These are phyloP conservation scores for Macrolepiota dolichaula DNA, from an alignment of 768 basidiomycete genomes.

Conservation along the genomic window DNA sequence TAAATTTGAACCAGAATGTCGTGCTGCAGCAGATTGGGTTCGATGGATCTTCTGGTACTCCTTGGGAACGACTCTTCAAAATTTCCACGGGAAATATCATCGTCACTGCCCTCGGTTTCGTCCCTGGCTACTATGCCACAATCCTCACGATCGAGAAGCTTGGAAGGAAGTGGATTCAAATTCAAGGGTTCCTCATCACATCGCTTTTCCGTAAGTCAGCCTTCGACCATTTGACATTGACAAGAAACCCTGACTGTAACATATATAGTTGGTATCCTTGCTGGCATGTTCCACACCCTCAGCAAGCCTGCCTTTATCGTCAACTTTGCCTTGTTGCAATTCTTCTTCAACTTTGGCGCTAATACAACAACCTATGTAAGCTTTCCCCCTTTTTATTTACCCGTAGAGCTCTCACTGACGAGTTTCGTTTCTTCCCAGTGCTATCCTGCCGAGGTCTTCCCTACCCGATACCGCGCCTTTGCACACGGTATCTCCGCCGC, in stretches of 20 bases:
- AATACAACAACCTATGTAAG: conserved; percentile 59
- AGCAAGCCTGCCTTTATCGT: conserved; percentile 63
- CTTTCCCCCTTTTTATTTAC: neutral
- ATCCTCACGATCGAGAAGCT: conserved; percentile 69
- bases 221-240: neutral
- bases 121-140: conserved; percentile 59
- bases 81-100: conserved; percentile 67
- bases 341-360: conserved; percentile 83
- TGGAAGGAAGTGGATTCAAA: conserved; percentile 73
- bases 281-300: conserved; percentile 57
- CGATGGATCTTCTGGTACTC: conserved; percentile 50
- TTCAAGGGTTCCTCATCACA: conserved; percentile 70
- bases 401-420: neutral
- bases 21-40: conserved; percentile 75
- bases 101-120: conserved; percentile 72
- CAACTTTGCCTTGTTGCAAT: conserved; percentile 70
- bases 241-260: neutral
- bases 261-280: conserved; percentile 58
- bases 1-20: conserved; percentile 69
- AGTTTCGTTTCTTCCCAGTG: conserved; percentile 31
- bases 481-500: conserved; percentile 79
- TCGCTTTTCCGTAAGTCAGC: conserved; percentile 55
- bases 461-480: conserved; percentile 67
- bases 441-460: conserved; percentile 79
- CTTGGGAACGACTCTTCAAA: conserved; percentile 67